Percentiles rank a stretch among this genome's conserved stretches.
Conservation (phyloP, 116 monocot species). For the Trichopus zeylanicus region DNA sequence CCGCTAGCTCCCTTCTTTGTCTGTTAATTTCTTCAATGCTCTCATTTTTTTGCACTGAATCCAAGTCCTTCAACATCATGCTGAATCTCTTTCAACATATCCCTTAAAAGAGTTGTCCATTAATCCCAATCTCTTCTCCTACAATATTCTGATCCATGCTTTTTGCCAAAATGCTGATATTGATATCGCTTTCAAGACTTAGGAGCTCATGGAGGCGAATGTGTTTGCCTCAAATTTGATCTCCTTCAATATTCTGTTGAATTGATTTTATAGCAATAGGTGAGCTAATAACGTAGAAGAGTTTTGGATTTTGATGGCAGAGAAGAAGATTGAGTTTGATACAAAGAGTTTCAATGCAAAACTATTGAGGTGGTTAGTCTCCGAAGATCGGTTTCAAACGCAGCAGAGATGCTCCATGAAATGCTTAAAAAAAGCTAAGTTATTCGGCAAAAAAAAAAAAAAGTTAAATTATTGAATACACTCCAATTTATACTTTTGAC, state of each 20-base stretch:
- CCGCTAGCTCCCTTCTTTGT: conserved; percentile 32
- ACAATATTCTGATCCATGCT: conserved; percentile 45
- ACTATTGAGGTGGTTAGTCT: conserved; percentile 36
- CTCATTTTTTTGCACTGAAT: conserved; percentile 29
- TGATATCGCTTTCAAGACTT: conserved; percentile 29
- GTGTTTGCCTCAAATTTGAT: conserved; percentile 35
- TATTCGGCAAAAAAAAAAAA: no score
- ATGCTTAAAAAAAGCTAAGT: conserved; percentile 27
- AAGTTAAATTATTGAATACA: no score
- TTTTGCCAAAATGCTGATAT: conserved; percentile 42
- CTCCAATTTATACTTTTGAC: no score
- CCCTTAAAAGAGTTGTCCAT: conserved; percentile 28
- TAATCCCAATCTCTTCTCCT: conserved; percentile 34
- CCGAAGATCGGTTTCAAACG: conserved; percentile 29
- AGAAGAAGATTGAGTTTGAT: conserved; percentile 38
- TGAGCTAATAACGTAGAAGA: conserved; percentile 32
- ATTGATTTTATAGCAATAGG: conserved; percentile 26
- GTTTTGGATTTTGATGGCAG: conserved; percentile 46
- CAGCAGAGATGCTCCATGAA: conserved; percentile 30
- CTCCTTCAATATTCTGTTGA: conserved; percentile 50
- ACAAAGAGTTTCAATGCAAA: conserved; percentile 61
- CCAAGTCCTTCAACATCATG: conserved; percentile 20
- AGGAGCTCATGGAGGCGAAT: conserved; percentile 38
- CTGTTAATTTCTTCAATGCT: conserved; percentile 58
- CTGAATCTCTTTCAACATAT: conserved; percentile 18